Percentiles rank a stretch among this genome's conserved stretches.
These are phyloP conservation scores for Irpex rosettiformis DNA, from an alignment of 1,284 basidiomycete species.

Conservation along the genomic window DNA sequence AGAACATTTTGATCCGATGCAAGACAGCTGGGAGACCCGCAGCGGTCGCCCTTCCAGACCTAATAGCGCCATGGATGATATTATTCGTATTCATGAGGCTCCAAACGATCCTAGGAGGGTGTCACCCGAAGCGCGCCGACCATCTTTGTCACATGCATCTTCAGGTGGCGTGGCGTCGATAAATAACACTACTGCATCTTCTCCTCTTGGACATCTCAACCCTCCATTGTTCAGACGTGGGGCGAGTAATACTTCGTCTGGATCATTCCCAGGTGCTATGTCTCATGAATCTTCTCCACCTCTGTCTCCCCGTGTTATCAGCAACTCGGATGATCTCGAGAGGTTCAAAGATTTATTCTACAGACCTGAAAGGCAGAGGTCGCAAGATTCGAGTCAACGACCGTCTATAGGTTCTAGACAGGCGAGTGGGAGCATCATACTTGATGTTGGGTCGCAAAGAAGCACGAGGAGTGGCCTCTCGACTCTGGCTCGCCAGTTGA, in stretches of 20 bases:
- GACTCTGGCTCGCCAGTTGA: constrained; percentile 59
- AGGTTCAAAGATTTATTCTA: constrained; percentile 72
- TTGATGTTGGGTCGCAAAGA: constrained; percentile 25
- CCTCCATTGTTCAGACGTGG: constrained; percentile 25
- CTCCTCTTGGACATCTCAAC: constrained; percentile 24
- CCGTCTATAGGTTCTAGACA: constrained; percentile 24
- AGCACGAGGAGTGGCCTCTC: constrained; percentile 49
- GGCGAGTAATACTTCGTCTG: constrained; percentile 14
- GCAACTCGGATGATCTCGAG: constrained; percentile 60
- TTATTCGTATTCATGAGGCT: constrained; percentile 7
- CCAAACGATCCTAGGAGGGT: background rate
- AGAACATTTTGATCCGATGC: constrained; percentile 14
- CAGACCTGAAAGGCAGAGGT: constrained; percentile 31
- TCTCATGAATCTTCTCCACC: constrained; percentile 38
- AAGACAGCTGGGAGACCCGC: constrained; percentile 16
- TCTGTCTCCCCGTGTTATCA: constrained; percentile 35
- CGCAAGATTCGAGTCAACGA: constrained; percentile 7
- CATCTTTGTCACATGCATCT: constrained; percentile 13
- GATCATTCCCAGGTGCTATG: constrained; percentile 37
- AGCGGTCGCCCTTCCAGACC: constrained; percentile 9
- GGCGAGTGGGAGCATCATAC: constrained; percentile 24
- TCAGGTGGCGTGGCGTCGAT: constrained; percentile 16
- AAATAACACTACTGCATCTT: constrained; percentile 26
- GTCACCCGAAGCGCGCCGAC: background rate
- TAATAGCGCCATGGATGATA: constrained; percentile 9